These are phyloP conservation scores for Trichoderma reesei DNA, from an alignment of 495 filamentous ascomycete species.

Conservation along the genomic window DNA sequence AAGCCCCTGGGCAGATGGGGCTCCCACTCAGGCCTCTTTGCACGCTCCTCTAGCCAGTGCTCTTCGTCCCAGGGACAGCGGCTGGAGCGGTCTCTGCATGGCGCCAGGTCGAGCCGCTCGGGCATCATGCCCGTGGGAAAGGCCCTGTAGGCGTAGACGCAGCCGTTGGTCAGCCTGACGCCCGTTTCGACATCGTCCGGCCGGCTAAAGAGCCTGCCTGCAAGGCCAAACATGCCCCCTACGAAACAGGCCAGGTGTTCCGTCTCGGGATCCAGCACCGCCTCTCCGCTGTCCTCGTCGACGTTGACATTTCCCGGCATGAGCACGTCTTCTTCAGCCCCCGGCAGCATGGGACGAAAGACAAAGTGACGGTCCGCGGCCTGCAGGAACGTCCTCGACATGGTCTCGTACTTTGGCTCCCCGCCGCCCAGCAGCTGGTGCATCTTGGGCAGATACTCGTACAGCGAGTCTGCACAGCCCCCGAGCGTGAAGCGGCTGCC, in stretches of 20 bases:
- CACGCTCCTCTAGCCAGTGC: constrained; percentile 30
- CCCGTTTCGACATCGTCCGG: constrained; percentile 62
- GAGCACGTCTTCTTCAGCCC: constrained; percentile 55
- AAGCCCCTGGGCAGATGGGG: constrained; percentile 25
- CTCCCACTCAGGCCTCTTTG: constrained; percentile 21
- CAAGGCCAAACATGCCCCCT: constrained; percentile 76
- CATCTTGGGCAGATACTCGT: constrained; percentile 80
- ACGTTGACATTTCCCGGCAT: constrained; percentile 44
- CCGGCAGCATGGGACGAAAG: constrained; percentile 69
- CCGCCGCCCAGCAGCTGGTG: constrained; percentile 63
- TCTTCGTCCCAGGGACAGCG: constrained; percentile 68
- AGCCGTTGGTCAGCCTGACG: constrained; percentile 69
- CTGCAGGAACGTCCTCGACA: constrained; percentile 63
- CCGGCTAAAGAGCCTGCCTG: constrained; percentile 60
- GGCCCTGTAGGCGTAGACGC: constrained; percentile 73
- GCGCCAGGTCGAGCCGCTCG: constrained; percentile 53
- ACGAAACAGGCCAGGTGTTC: constrained; percentile 60
- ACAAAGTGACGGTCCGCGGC: constrained; percentile 58
- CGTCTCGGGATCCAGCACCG: constrained; percentile 24
- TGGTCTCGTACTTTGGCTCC: constrained; percentile 60
- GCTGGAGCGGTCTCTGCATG: constrained; percentile 46
- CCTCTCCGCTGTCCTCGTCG: constrained; percentile 17
- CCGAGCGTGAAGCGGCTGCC: constrained; percentile 55
- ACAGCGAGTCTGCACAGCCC: constrained; percentile 70
- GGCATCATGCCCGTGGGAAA: constrained; percentile 82